A percentile compares a stretch with the other conserved stretches of the same genome.
Evolutionary conservation across 768 basidiomycete species (phyloP).

Genomic region (Russula olivacea): DNA sequence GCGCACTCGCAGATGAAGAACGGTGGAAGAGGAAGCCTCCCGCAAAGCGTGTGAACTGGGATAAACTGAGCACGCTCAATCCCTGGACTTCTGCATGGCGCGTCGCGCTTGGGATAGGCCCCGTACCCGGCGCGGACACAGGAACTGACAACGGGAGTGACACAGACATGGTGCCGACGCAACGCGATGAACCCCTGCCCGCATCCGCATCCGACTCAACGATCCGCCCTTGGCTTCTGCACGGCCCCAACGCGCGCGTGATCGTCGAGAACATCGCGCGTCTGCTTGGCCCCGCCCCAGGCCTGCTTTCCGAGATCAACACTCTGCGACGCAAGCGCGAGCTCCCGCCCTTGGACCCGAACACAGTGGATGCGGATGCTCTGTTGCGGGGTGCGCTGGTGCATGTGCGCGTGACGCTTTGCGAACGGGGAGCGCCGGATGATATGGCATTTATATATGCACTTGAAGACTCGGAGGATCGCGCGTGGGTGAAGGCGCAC

Average conservation of each 20-base stretch:
- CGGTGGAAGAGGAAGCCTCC: conserved; percentile 79
- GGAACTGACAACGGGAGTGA: conserved; percentile 10
- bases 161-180: conserved; percentile 48
- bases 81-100: conserved; percentile 80
- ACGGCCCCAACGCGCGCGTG: conserved; percentile 43
- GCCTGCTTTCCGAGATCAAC: conserved; percentile 52
- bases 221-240: conserved; percentile 62
- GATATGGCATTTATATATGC: conserved; percentile 71
- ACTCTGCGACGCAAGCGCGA: conserved; percentile 51
- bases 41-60: conserved; percentile 76
- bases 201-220: conserved; percentile 6
- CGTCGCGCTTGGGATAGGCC: conserved; percentile 50
- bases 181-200: conserved; percentile 40
- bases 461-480: conserved; percentile 49
- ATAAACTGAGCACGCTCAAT: conserved; percentile 54
- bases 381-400: conserved; percentile 61
- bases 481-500: conserved; percentile 41
- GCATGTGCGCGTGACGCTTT: conserved; percentile 55
- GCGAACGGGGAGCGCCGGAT: conserved; percentile 62
- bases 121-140: neutral
- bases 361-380: conserved; percentile 34
- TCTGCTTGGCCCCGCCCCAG: conserved; percentile 38
- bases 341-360: conserved; percentile 36
- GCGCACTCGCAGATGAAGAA: conserved; percentile 48
- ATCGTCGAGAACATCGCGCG: conserved; percentile 42